phyloP scores from a whole-genome alignment of 2,329 filamentous ascomycete genomes.

The Aspergillus flavus region DNA sequence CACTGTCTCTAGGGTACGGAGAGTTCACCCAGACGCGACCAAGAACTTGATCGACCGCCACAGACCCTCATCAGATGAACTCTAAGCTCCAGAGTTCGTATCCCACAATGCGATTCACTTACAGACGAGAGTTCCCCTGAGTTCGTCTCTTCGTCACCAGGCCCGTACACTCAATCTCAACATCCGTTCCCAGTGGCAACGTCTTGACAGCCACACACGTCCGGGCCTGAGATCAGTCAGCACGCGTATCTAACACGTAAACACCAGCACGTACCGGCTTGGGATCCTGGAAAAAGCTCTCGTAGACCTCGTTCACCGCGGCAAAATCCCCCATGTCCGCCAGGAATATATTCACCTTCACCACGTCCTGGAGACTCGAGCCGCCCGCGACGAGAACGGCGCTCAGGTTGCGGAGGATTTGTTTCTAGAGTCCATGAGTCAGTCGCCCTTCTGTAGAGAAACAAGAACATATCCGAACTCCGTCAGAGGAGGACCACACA shows the following conservation, averaged over 20 bases:
- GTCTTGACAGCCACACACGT: constrained; percentile 56
- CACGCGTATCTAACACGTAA: neutral
- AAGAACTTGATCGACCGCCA: neutral
- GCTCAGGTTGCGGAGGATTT: constrained; percentile 57
- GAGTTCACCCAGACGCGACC: neutral
- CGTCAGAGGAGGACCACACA: constrained; percentile 38
- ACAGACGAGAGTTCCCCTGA: constrained; percentile 22
- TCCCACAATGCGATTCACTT: constrained; percentile 1
- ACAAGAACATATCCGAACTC: neutral
- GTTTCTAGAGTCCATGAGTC: constrained; percentile 38
- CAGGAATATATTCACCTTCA: constrained; percentile 69
- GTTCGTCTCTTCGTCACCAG: constrained; percentile 26
- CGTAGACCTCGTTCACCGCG: constrained; percentile 79
- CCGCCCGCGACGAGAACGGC: constrained; percentile 63
- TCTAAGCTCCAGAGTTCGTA: neutral
- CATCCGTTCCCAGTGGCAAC: constrained; percentile 53
- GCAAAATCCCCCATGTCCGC: constrained; percentile 66
- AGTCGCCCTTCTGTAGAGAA: constrained; percentile 1
- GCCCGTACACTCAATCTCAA: constrained; percentile 58
- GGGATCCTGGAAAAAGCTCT: constrained; percentile 27
- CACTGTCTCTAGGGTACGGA: neutral
- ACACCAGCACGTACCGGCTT: constrained; percentile 27
- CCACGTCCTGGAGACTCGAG: constrained; percentile 58
- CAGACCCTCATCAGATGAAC: neutral
- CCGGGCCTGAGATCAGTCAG: constrained; percentile 22